Evolutionary conservation across 768 basidiomycete genomes (phyloP), one percentile per base, ranked within the genome.

Genomic region (Lactarius psammicola): DNA sequence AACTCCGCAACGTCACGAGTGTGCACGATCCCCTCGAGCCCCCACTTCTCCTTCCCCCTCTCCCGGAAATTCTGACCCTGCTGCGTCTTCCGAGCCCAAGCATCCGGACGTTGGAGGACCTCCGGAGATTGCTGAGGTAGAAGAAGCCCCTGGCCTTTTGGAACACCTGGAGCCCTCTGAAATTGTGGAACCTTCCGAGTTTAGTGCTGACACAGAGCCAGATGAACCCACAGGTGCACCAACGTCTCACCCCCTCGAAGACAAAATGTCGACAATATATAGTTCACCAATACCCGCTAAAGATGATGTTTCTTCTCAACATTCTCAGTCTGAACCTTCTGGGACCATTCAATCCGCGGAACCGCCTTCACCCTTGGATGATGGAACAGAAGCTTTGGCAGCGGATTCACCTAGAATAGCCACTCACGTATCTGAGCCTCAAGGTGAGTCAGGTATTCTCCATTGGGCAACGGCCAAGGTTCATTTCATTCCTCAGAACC

Each of bases 161-260:
- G 64, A 63, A 55, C 66, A n/a, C 36, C 20, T 31, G 20, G 33
- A 63, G 28, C 31, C 57, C 18, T 55, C 66, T 34, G 62, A 67
- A 33, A 15, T 34, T 33, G 33, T 36, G 33, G 60, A 63, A 54
- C n/a, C 31, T 26, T 46, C 51, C n/a, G 62, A 63, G 7, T 36
- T 42, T 55, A 44, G 62, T 20, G 64, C 5, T n/a, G 60, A 62
- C 28, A 33, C 31, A 33, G 61, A 36, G 17, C 56, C 51, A 28
- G 61, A 58, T 46, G 40, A 34, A 8, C 33, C 26, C 26, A 20
- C 26, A 23, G 31, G 33, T 23, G 13, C 36, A 34, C 38, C 65
- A 20, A 33, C 10, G 20, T 54, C 62, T 30, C 17, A 49, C 28
- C 42, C 66, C 18, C 40, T 55, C 10, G 61, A 62, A 30, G 56